A percentile compares a stretch with the other conserved stretches of the same genome.
phyloP scores from a whole-genome alignment of 805 yeast genomes.

The Nakazawaea ambrosiae region DNA sequence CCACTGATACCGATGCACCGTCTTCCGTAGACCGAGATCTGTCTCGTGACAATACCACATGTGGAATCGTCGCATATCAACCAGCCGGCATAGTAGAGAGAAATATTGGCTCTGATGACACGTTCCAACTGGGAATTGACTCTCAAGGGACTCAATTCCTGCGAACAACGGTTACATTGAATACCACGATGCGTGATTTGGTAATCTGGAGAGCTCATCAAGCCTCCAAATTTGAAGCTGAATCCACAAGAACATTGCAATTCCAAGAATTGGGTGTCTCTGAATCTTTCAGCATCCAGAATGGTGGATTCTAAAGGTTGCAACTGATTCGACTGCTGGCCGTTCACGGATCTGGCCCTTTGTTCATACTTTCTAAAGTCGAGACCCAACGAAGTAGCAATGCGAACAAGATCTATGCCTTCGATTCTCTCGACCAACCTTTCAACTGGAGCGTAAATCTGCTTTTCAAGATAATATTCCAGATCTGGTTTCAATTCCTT shows the following conservation, averaged over 20 bases:
- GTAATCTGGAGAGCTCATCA: slow-evolving; percentile 56
- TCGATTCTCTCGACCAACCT: slow-evolving; percentile 80
- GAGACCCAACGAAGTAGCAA: slow-evolving; percentile 73
- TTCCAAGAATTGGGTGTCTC: slow-evolving; percentile 47
- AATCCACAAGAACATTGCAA: slow-evolving; percentile 60
- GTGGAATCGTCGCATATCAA: slow-evolving; percentile 77
- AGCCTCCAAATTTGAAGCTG: slow-evolving; percentile 66
- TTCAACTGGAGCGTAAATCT: slow-evolving; percentile 84
- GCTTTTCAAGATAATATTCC: slow-evolving; percentile 76
- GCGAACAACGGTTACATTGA: slow-evolving; percentile 56
- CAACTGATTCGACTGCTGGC: slow-evolving; percentile 30
- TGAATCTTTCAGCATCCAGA: slow-evolving; percentile 77
- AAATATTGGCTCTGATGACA: slow-evolving; percentile 61
- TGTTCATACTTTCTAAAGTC: slow-evolving; percentile 59
- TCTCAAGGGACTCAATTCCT: slow-evolving; percentile 41
- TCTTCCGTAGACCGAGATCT: slow-evolving; percentile 83
- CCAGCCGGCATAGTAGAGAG: slow-evolving; percentile 83
- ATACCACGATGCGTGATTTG: slow-evolving; percentile 63
- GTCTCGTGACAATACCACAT: slow-evolving; percentile 76
- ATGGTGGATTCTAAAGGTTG: slow-evolving; percentile 78
- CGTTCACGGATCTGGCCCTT: slow-evolving; percentile 31
- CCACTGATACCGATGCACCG: slow-evolving; percentile 69
- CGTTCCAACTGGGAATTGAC: slow-evolving; percentile 69
- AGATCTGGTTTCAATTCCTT: slow-evolving; percentile 64
- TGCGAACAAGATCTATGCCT: slow-evolving; percentile 74